A percentile compares a stretch with the other conserved stretches of the same genome.
These are phyloP conservation scores for Heterotrichella gracilis DNA, from an alignment of 352 stramenopile species.

Conservation along the genomic window DNA sequence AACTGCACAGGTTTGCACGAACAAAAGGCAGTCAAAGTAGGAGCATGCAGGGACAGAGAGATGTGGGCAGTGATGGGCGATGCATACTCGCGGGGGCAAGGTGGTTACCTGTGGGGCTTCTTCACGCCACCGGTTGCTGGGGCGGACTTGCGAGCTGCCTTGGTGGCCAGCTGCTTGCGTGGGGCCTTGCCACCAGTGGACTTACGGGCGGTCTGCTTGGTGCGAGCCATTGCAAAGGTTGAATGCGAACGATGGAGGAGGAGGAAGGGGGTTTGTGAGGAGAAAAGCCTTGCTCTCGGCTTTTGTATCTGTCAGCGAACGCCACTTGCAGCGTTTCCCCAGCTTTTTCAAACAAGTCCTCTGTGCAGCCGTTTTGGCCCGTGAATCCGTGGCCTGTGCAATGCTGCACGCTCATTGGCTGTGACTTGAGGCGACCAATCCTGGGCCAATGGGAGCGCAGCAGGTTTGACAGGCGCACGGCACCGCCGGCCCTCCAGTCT, in stretches of 20 bases:
- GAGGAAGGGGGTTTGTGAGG: neutral
- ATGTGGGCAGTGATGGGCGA: no score
- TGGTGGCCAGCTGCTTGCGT: constrained; percentile 56
- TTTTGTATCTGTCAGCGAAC: neutral
- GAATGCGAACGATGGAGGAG: neutral
- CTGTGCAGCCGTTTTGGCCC: no score
- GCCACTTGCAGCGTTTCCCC: neutral
- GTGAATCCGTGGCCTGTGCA: no score
- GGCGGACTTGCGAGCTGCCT: constrained; percentile 50
- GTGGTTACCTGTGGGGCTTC: constrained; percentile 47
- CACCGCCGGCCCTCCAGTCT: no score
- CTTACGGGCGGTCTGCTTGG: constrained; percentile 76
- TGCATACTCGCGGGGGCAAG: no score
- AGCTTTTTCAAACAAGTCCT: neutral
- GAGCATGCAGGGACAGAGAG: no score
- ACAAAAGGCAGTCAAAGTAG: no score
- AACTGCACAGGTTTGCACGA: no score
- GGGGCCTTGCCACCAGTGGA: constrained; percentile 43
- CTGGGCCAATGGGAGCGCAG: no score
- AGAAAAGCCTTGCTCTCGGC: neutral
- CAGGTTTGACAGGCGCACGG: no score
- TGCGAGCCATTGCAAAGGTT: constrained; percentile 37
- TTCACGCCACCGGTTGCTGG: constrained; percentile 52
- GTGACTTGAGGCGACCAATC: no score
- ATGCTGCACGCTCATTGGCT: no score